Percentiles rank a stretch among this genome's conserved stretches.
phyloP scores from a whole-genome alignment of 1,284 basidiomycete species.

The Apiotrichum porosum region DNA sequence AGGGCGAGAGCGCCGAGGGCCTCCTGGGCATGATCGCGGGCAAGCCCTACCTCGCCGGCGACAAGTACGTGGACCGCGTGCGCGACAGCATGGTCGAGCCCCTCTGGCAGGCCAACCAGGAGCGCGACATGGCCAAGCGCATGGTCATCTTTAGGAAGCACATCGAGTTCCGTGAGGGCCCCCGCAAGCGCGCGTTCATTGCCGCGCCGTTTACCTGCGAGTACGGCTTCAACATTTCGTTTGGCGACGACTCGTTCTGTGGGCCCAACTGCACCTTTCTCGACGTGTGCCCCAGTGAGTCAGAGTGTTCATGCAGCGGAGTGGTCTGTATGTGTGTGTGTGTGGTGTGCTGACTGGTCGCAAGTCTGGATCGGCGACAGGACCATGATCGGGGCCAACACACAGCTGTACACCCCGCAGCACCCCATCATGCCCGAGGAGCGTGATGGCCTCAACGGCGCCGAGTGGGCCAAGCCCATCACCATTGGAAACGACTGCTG shows the following conservation, averaged over 20 bases:
- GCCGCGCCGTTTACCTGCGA: constrained; percentile 34
- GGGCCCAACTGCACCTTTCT: constrained; percentile 40
- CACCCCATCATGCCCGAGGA: constrained; percentile 50
- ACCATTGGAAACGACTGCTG: constrained; percentile 42
- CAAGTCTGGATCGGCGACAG: constrained; percentile 44
- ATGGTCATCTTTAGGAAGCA: constrained; percentile 22
- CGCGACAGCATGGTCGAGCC: constrained; percentile 15
- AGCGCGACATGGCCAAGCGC: constrained; percentile 18
- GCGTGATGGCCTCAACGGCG: constrained; percentile 37
- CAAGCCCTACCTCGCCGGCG: constrained; percentile 29
- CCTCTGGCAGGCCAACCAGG: constrained; percentile 25
- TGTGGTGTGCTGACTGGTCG: neutral
- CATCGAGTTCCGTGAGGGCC: constrained; percentile 10
- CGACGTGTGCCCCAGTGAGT: constrained; percentile 43
- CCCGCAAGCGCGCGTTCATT: constrained; percentile 11
- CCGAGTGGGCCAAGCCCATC: constrained; percentile 47
- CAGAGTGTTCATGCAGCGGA: too few relatives aligned
- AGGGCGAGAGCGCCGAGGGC: too few relatives aligned
- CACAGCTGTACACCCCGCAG: constrained; percentile 44
- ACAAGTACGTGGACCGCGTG: constrained; percentile 32
- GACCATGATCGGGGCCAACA: constrained; percentile 48
- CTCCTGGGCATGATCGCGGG: constrained; percentile 28
- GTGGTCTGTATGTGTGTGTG: too few relatives aligned
- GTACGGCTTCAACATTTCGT: constrained; percentile 45
- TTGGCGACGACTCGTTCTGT: constrained; percentile 42